Percentiles rank a stretch among this genome's conserved stretches.
phyloP scores from a whole-genome alignment of 2,329 filamentous ascomycete genomes.

The Elsinoe necatrix region DNA sequence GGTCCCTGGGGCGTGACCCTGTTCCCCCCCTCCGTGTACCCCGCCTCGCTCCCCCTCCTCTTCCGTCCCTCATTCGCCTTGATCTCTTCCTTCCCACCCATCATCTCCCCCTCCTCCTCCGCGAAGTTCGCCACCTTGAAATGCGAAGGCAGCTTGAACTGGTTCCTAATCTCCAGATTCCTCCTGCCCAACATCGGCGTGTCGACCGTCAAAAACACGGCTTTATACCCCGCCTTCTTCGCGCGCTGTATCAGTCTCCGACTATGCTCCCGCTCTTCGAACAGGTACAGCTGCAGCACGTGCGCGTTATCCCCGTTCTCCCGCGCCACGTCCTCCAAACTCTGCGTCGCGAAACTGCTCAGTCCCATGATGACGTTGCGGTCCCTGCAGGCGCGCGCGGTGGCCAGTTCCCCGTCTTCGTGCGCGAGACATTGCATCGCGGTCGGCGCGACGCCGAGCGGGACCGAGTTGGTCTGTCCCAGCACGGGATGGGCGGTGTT shows the following conservation, averaged over 20 bases:
- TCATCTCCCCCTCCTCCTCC: conserved; percentile 20
- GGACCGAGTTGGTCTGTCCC: conserved; percentile 38
- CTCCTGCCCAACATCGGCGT: conserved; percentile 47
- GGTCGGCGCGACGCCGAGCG: conserved; percentile 47
- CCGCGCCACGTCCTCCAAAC: conserved; percentile 44
- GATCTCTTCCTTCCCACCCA: conserved; percentile 15
- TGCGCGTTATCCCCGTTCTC: conserved; percentile 35
- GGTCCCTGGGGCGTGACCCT: conserved; percentile 28
- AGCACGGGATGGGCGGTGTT: conserved; percentile 40
- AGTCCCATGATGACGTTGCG: conserved; percentile 42
- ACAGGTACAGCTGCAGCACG: conserved; percentile 48
- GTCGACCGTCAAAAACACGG: conserved; percentile 50
- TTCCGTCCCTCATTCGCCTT: conserved; percentile 18
- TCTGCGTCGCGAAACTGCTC: conserved; percentile 41
- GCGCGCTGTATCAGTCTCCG: conserved; percentile 31
- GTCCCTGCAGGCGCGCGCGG: conserved; percentile 41
- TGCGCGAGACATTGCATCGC: conserved; percentile 48
- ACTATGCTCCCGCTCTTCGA: conserved; percentile 45
- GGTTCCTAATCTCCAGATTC: conserved; percentile 47
- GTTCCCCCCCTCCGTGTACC: conserved; percentile 26
- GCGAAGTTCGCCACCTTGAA: conserved; percentile 31
- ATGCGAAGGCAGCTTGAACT: conserved; percentile 37
- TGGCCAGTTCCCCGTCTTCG: conserved; percentile 44
- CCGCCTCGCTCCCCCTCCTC: conserved; percentile 20
- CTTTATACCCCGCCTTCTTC: conserved; percentile 43